Conservation (phyloP, 2,329 filamentous ascomycete species). For the Myriosclerotinia curreyana region DNA sequence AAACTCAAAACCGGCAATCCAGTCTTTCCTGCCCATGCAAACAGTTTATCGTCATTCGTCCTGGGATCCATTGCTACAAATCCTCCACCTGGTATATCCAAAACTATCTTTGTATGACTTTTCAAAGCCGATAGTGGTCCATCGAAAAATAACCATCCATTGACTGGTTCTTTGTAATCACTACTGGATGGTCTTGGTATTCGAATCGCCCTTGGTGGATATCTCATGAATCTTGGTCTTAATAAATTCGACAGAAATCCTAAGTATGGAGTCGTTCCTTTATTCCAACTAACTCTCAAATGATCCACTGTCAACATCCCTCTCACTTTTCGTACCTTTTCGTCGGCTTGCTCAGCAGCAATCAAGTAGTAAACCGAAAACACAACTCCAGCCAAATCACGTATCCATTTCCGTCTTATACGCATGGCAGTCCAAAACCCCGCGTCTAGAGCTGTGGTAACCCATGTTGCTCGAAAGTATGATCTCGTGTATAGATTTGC, state of each 20-base stretch:
- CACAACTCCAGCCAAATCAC: slow-evolving; percentile 76
- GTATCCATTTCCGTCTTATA: slow-evolving; percentile 73
- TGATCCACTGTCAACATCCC: slow-evolving; percentile 87
- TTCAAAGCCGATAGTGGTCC: slow-evolving; percentile 76
- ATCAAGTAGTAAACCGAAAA: slow-evolving; percentile 91
- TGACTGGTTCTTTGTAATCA: slow-evolving; percentile 77
- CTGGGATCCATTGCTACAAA: slow-evolving; percentile 98
- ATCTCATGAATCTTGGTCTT: slow-evolving; percentile 75
- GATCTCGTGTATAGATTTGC: slow-evolving; percentile 89
- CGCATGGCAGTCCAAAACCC: slow-evolving; percentile 99
- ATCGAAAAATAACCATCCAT: slow-evolving; percentile 92
- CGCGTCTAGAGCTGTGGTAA: slow-evolving; percentile 89
- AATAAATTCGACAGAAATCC: slow-evolving; percentile 67
- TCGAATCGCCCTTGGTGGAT: slow-evolving; percentile 76
- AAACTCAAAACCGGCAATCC: slow-evolving; percentile 86
- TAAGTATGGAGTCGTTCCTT: slow-evolving; percentile 84
- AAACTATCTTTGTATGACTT: slow-evolving; percentile 71
- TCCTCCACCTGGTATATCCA: slow-evolving; percentile 91
- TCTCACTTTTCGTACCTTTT: slow-evolving; percentile 90
- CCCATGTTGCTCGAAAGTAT: slow-evolving; percentile 96
- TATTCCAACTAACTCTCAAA: slow-evolving; percentile 91
- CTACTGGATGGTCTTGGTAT: slow-evolving; percentile 79
- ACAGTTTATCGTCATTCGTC: slow-evolving; percentile 88
- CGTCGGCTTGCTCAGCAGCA: slow-evolving; percentile 89
- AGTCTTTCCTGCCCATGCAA: slow-evolving; percentile 86